phyloP scores from a whole-genome alignment of 2,329 filamentous ascomycete species.

The Colletotrichum sansevieriae region DNA sequence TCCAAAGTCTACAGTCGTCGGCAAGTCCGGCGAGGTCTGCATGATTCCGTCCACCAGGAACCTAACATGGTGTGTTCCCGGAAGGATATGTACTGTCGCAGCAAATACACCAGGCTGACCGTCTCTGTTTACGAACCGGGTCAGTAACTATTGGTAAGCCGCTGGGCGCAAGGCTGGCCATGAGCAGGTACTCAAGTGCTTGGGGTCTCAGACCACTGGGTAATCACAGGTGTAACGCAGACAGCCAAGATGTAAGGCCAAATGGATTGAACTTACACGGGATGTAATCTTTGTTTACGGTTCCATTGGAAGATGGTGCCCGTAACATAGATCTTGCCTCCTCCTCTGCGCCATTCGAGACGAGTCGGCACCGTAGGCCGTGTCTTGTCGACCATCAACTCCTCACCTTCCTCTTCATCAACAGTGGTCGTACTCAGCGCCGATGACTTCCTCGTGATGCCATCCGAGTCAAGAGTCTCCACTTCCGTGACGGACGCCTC shows the following conservation, averaged over 20 bases:
- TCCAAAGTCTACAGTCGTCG: conserved; percentile 96
- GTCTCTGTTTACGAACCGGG: conserved; percentile 54
- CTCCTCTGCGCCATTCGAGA: conserved; percentile 86
- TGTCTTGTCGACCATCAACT: conserved; percentile 80
- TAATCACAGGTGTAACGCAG: conserved; percentile 36
- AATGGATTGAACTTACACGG: conserved; percentile 74
- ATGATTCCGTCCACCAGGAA: conserved; percentile 96
- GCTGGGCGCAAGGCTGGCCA: conserved; percentile 24
- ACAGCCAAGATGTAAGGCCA: conserved; percentile 35
- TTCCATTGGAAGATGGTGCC: conserved; percentile 99
- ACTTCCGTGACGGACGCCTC: conserved; percentile 65
- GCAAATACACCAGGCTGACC: conserved; percentile 75
- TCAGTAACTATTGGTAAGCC: conserved; percentile 37
- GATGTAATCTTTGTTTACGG: conserved; percentile 88
- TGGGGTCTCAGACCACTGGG: conserved; percentile 14
- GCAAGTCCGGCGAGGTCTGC: conserved; percentile 86
- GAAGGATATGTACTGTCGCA: conserved; percentile 84
- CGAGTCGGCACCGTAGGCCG: conserved; percentile 84
- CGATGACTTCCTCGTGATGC: conserved; percentile 67
- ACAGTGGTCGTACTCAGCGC: conserved; percentile 72
- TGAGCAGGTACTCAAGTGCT: not conserved
- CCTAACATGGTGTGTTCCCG: conserved; percentile 95
- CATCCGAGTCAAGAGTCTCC: conserved; percentile 63
- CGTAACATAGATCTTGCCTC: conserved; percentile 94
- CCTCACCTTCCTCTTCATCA: conserved; percentile 84